Evolutionary conservation across 148 eudicot genomes (phyloP).

Genomic region (Polygonum aviculare): DNA sequence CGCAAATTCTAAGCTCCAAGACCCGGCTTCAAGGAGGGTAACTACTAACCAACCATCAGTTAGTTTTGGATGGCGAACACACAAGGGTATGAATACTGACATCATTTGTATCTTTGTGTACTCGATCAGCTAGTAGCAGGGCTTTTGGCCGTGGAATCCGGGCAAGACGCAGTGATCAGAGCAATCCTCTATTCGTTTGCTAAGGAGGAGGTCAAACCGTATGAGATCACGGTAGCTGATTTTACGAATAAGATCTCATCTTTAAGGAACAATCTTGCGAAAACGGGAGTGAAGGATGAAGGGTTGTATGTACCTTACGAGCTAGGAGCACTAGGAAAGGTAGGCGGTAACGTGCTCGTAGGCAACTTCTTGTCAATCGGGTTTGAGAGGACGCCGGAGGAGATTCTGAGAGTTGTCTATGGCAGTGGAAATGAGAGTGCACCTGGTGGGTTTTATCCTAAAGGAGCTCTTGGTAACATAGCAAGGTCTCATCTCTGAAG

Average conservation of each 20-base stretch:
- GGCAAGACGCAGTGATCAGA: constrained; percentile 84
- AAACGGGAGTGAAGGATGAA: constrained; percentile 52
- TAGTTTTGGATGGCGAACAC: background rate
- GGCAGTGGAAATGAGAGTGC: constrained; percentile 36
- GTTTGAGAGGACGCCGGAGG: constrained; percentile 59
- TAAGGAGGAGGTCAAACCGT: constrained; percentile 39
- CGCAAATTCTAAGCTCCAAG: constrained; percentile 48
- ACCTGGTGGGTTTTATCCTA: constrained; percentile 73
- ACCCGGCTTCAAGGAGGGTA: constrained; percentile 44
- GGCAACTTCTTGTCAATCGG: constrained; percentile 47
- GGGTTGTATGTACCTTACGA: constrained; percentile 33
- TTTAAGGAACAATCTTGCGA: constrained; percentile 55
- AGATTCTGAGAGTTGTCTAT: constrained; percentile 65
- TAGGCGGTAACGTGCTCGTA: constrained; percentile 50
- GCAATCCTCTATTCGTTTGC: constrained; percentile 49
- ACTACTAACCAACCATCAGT: background rate
- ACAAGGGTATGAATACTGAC: background rate
- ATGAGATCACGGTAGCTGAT: constrained; percentile 53
- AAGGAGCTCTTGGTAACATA: constrained; percentile 58
- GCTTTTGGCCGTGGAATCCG: constrained; percentile 73
- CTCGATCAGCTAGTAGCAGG: constrained; percentile 61
- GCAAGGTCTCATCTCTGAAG: constrained; percentile 29
- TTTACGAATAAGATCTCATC: constrained; percentile 56
- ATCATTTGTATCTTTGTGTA: background rate
- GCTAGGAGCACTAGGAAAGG: constrained; percentile 46